Evolutionary conservation across 2,329 filamentous ascomycete genomes (phyloP), one percentile per base, ranked within the genome.

Genomic region (Zymoseptoria brevis): DNA sequence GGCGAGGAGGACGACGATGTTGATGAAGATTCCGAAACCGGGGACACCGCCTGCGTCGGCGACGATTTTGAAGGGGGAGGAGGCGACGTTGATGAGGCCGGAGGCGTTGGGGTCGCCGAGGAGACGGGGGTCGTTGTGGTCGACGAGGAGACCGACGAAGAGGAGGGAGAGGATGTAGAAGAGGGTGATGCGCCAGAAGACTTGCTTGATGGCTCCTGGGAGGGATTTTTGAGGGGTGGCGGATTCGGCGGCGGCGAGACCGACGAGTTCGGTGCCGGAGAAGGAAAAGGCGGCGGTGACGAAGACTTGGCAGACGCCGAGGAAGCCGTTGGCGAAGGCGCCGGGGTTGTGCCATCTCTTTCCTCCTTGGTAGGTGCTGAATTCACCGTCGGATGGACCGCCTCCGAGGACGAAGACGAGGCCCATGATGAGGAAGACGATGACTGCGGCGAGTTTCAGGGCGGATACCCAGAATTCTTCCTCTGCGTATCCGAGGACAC

Each of bases 31-130:
- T 1, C 90, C 90, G 2, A 96, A 82, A 1, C 87, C 86, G 50
- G 83, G 76, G 67, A 96, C 95, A 8, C 89, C 87, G 21, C 67
- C 67, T 63, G 91, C 87, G 65, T 88, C 80, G 67, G 96, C 96
- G 62, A 92, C 90, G 68, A 96, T 95, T 67, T 96, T 92, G 72
- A 96, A 96, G 1, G 93, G 93, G 2, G 90, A 96, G 1, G 90
- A 88, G 24, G 85, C 84, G 50, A 87, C 83, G 71, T 91, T 82
- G n/a, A 79, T 78, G 57, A 77, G 81, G 22, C 73, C 76, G 49
- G 80, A 79, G 19, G 45, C 22, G 35, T 35, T 21, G 35, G 35
- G 35, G 35, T 45, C 35, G 9, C 79, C 78, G 1, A 90, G 77
- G 0, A 96, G 85, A 3, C 81, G 78, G 0, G 70, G 57, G 62